phyloP scores from a whole-genome alignment of 163 green algal species.

The Scenedesmus sp. region DNA sequence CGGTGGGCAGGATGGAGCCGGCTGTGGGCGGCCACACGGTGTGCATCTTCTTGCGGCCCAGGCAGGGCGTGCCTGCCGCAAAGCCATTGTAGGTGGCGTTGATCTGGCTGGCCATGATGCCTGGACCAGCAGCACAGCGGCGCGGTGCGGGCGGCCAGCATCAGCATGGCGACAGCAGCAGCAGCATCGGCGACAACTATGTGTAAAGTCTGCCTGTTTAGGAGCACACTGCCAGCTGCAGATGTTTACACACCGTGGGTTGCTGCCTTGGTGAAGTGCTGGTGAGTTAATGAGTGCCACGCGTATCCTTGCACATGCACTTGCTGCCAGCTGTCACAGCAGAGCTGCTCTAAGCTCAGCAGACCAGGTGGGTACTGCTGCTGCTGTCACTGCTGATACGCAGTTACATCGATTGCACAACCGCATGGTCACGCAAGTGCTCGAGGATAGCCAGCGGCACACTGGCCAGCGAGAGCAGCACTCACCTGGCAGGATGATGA shows the following conservation, averaged over 20 bases:
- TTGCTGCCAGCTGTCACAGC: too few relatives aligned
- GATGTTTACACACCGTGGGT: too few relatives aligned
- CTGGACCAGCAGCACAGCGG: neutral
- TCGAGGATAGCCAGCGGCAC: neutral
- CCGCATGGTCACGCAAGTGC: too few relatives aligned
- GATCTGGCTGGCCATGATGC: constrained; percentile 51
- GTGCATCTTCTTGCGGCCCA: constrained; percentile 11
- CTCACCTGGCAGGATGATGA: constrained; percentile 9
- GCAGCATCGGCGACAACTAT: neutral
- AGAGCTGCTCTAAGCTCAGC: too few relatives aligned
- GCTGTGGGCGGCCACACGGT: constrained; percentile 34
- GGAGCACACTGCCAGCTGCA: too few relatives aligned
- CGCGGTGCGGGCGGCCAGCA: neutral
- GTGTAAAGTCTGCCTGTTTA: too few relatives aligned
- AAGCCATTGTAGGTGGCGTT: constrained; percentile 38
- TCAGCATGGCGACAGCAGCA: neutral
- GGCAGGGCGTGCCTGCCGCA: constrained; percentile 19
- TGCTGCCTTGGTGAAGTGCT: too few relatives aligned
- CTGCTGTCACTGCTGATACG: neutral
- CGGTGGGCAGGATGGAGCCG: constrained; percentile 36
- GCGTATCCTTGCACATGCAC: too few relatives aligned
- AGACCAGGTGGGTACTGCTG: neutral
- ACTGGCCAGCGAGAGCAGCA: neutral
- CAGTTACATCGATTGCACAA: too few relatives aligned
- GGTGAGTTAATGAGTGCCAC: too few relatives aligned